Percentiles rank a stretch among this genome's conserved stretches.
phyloP scores from a whole-genome alignment of 2,329 filamentous ascomycete genomes.

The Aspergillus fructus region DNA sequence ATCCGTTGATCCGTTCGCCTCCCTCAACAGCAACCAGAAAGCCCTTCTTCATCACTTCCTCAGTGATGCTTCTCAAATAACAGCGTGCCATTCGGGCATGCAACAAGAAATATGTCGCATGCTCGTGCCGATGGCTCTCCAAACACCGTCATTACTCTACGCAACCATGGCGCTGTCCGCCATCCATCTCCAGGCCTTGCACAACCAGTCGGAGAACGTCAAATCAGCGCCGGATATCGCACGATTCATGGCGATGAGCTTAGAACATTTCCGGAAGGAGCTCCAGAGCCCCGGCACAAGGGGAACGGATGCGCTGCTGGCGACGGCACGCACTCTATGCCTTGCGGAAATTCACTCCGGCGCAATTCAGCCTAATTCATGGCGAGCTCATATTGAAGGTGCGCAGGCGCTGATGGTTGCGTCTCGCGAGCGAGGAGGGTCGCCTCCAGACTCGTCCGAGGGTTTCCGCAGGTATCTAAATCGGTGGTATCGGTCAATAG shows the following conservation, averaged over 20 bases:
- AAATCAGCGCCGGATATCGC: conserved; percentile 40
- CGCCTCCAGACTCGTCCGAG: conserved; percentile 26
- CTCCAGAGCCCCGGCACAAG: conserved; percentile 33
- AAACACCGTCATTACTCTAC: conserved; percentile 43
- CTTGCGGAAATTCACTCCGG: conserved; percentile 45
- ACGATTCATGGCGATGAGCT: conserved; percentile 40
- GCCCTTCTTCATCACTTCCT: conserved; percentile 43
- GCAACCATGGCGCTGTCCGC: conserved; percentile 45
- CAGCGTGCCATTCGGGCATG: conserved; percentile 41
- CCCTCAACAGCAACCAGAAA: conserved; percentile 36
- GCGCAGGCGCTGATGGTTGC: conserved; percentile 39
- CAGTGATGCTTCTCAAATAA: conserved; percentile 42
- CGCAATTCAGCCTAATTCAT: conserved; percentile 40
- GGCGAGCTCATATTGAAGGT: conserved; percentile 45
- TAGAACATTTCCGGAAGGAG: conserved; percentile 43
- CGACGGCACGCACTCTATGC: conserved; percentile 44
- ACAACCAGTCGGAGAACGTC: conserved; percentile 36
- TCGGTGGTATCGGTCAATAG: conserved; percentile 44
- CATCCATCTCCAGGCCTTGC: conserved; percentile 40
- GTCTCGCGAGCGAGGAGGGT: conserved; percentile 18
- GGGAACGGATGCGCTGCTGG: conserved; percentile 37
- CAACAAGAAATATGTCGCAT: conserved; percentile 43
- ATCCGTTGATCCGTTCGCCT: conserved; percentile 38
- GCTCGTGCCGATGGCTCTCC: conserved; percentile 46
- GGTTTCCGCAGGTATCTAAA: conserved; percentile 40